phyloP scores from a whole-genome alignment of 2,329 filamentous ascomycete species.

The Aspergillus tamarii region DNA sequence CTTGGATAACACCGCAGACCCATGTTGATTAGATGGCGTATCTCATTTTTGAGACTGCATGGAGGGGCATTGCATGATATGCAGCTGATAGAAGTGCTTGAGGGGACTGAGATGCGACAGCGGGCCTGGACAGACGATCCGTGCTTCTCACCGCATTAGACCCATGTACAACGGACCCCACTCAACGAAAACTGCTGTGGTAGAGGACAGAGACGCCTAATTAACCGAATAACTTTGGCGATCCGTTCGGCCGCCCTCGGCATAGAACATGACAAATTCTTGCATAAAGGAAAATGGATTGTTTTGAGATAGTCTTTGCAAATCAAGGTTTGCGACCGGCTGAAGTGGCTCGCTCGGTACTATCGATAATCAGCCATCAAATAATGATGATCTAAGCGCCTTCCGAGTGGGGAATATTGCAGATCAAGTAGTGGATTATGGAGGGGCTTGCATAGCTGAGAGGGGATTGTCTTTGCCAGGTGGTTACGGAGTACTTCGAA shows the following conservation, averaged over 20 bases:
- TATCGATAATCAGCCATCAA: not conserved
- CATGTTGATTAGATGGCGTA: not conserved
- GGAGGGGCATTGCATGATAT: not conserved
- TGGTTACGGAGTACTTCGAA: not conserved
- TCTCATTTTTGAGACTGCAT: not conserved
- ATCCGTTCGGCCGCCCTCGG: conserved; percentile 8
- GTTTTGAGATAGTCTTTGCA: conserved; percentile 13
- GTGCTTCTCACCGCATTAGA: not conserved
- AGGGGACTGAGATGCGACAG: too few relatives aligned
- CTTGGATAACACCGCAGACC: not conserved
- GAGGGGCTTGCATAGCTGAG: not conserved
- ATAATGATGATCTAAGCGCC: not conserved
- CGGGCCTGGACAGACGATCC: not conserved
- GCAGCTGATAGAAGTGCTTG: not conserved
- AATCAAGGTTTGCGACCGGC: conserved; percentile 15
- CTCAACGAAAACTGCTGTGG: not conserved
- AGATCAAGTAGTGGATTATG: not conserved
- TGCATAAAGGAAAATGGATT: conserved; percentile 9
- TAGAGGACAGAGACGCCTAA: not conserved
- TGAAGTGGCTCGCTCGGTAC: not conserved
- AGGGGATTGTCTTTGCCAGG: not conserved
- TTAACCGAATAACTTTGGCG: not conserved
- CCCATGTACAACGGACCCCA: not conserved
- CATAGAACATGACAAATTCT: conserved; percentile 28
- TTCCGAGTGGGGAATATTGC: not conserved